Conservation (phyloP, 148 eudicot species). For the Persicaria tinctoria region DNA sequence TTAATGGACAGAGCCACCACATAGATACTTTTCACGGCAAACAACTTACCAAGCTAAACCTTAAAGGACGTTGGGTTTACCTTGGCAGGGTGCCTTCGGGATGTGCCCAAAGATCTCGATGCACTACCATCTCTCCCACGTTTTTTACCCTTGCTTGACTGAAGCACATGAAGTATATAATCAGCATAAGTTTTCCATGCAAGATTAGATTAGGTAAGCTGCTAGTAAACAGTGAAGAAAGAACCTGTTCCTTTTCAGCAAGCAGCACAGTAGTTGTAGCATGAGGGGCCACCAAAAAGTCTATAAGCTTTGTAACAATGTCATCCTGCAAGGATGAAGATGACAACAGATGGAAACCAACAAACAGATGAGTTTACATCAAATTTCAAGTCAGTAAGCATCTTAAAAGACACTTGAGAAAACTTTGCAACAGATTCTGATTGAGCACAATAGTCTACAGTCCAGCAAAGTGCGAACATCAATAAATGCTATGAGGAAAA, state of each 20-base stretch:
- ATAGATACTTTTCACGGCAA: neutral
- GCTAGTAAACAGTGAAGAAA: conserved; percentile 11
- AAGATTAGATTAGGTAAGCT: neutral
- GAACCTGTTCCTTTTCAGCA: conserved; percentile 85
- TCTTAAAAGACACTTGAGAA: neutral
- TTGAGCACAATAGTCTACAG: neutral
- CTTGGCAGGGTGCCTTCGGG: conserved; percentile 65
- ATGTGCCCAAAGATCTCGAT: conserved; percentile 35
- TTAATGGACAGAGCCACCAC: neutral
- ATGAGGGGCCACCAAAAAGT: conserved; percentile 84
- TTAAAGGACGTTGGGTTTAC: conserved; percentile 23
- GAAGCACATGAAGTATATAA: conserved; percentile 4
- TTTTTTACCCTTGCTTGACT: conserved; percentile 66
- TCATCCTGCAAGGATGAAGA: conserved; percentile 51
- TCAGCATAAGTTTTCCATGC: neutral
- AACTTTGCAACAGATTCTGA: neutral
- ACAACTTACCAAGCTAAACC: neutral
- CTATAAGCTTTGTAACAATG: conserved; percentile 59
- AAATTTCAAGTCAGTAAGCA: neutral
- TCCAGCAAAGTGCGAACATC: neutral
- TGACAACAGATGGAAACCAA: neutral
- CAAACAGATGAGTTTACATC: neutral
- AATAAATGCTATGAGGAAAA: neutral
- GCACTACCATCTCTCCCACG: conserved; percentile 50
- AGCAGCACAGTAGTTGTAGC: conserved; percentile 70